Conservation (phyloP, 163 green algal genomes). For the Trebouxiophyceae sp. region DNA sequence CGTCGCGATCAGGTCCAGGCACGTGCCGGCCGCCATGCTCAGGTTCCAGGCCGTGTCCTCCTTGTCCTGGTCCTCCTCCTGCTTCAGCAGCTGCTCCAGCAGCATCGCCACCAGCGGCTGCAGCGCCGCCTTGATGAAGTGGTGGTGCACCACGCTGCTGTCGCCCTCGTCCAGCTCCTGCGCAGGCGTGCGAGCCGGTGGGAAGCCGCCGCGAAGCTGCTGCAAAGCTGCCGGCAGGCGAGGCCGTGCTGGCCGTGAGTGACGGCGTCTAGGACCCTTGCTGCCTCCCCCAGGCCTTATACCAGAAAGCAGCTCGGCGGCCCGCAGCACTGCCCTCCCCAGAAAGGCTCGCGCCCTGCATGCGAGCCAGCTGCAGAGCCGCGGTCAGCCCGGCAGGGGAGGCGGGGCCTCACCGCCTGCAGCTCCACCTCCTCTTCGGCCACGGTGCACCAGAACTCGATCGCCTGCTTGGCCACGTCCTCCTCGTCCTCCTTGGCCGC, state of each 20-base stretch:
- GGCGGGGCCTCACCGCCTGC: conserved; percentile 27
- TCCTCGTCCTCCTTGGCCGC: conserved; percentile 82
- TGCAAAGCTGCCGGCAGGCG: too few species aligned
- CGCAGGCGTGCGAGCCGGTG: too few species aligned
- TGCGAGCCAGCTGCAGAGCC: too few species aligned
- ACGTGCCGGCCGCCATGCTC: conserved; percentile 85
- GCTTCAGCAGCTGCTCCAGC: conserved; percentile 92
- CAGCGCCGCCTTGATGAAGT: conserved; percentile 79
- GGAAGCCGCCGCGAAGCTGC: too few species aligned
- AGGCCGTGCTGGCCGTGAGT: too few species aligned
- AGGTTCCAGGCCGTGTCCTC: conserved; percentile 87
- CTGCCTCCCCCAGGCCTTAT: too few species aligned
- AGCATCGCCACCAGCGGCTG: conserved; percentile 85
- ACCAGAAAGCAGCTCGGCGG: too few species aligned
- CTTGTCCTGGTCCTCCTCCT: conserved; percentile 81
- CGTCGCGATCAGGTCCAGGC: conserved; percentile 71
- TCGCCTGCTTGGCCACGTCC: conserved; percentile 88
- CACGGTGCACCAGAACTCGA: conserved; percentile 95
- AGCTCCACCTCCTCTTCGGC: conserved; percentile 74
- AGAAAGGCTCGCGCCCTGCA: too few species aligned
- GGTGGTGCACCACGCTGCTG: conserved; percentile 46
- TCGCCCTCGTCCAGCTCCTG: conserved; percentile 35
- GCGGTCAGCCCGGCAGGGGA: too few species aligned
- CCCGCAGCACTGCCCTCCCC: too few species aligned
- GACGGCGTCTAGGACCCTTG: too few species aligned